Evolutionary conservation across 129 eudicot genomes (phyloP).

Genomic region (Saussurea involucrata): DNA sequence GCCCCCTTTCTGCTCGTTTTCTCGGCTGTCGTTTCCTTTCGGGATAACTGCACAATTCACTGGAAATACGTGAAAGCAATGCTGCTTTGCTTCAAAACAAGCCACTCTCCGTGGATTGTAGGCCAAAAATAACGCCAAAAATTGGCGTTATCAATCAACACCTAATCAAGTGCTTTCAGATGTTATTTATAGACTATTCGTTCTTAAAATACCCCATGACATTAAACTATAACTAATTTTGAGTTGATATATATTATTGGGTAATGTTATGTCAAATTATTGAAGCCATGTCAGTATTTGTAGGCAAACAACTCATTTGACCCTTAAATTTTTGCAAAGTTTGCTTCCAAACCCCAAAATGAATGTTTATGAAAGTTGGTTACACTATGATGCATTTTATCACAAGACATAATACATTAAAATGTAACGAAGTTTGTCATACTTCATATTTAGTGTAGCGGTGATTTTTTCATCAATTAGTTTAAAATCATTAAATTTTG

Average conservation of each 20-base stretch:
- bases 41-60: too few relatives aligned
- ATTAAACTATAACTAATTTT: not conserved
- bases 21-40: too few relatives aligned
- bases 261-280: not conserved
- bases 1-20: too few relatives aligned
- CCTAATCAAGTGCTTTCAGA: too few relatives aligned
- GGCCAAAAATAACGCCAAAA: too few relatives aligned
- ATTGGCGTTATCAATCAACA: too few relatives aligned
- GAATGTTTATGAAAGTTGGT: not conserved
- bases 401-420: not conserved
- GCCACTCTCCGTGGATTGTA: too few relatives aligned
- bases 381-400: not conserved
- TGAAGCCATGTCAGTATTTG: not conserved
- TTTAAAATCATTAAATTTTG: not conserved
- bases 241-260: not conserved
- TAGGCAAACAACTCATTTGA: not conserved
- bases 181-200: too few relatives aligned
- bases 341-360: not conserved
- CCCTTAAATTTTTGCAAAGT: not conserved
- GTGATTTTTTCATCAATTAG: not conserved
- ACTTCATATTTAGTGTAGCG: not conserved
- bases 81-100: too few relatives aligned
- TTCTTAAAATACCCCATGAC: too few relatives aligned
- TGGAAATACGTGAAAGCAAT: too few relatives aligned
- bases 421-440: not conserved